Evolutionary conservation across 1,284 basidiomycete genomes (phyloP).

Genomic region (Hymenochaete sp.): DNA sequence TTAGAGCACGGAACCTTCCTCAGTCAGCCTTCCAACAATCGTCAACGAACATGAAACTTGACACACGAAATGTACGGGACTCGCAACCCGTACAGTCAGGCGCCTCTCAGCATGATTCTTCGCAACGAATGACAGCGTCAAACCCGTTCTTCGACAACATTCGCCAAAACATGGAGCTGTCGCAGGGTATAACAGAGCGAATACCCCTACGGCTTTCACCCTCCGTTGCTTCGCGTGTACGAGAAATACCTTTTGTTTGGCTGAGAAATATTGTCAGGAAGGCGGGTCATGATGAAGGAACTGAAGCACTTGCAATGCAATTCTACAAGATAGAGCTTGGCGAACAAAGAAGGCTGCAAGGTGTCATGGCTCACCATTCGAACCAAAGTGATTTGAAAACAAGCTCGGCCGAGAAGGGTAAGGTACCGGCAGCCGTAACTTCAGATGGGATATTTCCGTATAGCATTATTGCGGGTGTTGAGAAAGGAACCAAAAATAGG

Average conservation of each 20-base stretch:
- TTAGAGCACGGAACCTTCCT: constrained; percentile 26
- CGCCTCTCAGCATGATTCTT: not conserved
- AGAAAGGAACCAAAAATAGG: constrained; percentile 92
- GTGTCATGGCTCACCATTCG: constrained; percentile 88
- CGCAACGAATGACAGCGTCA: constrained; percentile 32
- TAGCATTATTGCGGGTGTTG: constrained; percentile 92
- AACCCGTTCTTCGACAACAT: constrained; percentile 95
- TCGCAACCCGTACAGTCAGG: not conserved
- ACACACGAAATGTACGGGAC: constrained; percentile 18
- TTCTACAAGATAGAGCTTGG: constrained; percentile 87
- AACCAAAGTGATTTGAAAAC: constrained; percentile 32
- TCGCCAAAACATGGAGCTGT: constrained; percentile 88
- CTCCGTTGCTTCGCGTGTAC: constrained; percentile 50
- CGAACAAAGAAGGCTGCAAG: constrained; percentile 84
- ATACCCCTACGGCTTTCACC: constrained; percentile 69
- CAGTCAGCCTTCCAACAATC: constrained; percentile 27
- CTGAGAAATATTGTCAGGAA: constrained; percentile 61
- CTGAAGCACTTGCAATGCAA: constrained; percentile 78
- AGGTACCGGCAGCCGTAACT: not conserved
- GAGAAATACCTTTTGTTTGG: constrained; percentile 78
- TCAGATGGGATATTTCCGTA: constrained; percentile 53
- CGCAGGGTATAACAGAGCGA: constrained; percentile 75
- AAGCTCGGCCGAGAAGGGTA: not conserved
- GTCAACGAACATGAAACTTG: constrained; percentile 20
- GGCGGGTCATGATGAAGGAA: constrained; percentile 51